A percentile compares a stretch with the other conserved stretches of the same genome.
Evolutionary conservation across 2,329 filamentous ascomycete genomes (phyloP).

Genomic region (Talaromyces piceae): DNA sequence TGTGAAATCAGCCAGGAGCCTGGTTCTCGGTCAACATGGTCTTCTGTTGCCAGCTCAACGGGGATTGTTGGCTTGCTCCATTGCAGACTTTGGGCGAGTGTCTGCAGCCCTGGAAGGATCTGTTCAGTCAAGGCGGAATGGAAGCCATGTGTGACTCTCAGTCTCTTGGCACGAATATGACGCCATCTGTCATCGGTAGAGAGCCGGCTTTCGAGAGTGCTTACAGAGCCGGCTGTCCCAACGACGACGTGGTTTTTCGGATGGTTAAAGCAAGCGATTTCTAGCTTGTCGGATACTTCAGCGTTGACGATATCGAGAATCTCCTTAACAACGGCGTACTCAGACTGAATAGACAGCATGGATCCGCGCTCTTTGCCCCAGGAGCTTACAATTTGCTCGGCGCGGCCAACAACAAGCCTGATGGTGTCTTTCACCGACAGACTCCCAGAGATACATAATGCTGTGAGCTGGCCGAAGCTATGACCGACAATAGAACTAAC

Average conservation of each 20-base stretch:
- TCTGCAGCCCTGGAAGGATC: conserved; percentile 21
- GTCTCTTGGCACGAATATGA: conserved; percentile 26
- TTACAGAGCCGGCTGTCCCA: conserved; percentile 19
- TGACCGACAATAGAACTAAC: conserved; percentile 30
- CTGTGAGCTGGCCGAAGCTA: conserved; percentile 33
- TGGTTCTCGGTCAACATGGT: conserved; percentile 1
- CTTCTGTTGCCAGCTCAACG: conserved; percentile 15
- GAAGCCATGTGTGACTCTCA: conserved; percentile 43
- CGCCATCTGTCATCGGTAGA: not conserved
- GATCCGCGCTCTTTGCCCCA: conserved; percentile 28
- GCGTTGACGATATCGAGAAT: conserved; percentile 2
- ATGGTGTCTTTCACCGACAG: conserved; percentile 25
- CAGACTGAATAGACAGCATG: conserved; percentile 30
- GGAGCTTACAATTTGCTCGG: conserved; percentile 20
- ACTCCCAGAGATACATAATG: conserved; percentile 24
- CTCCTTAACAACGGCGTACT: conserved; percentile 18
- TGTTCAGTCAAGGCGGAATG: conserved; percentile 38
- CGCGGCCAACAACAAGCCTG: conserved; percentile 23
- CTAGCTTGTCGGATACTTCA: conserved; percentile 6
- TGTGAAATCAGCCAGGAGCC: conserved; percentile 9
- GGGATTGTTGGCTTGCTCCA: conserved; percentile 3
- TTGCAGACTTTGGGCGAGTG: conserved; percentile 9
- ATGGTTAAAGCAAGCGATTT: conserved; percentile 45
- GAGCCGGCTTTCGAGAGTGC: not conserved
- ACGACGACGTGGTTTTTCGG: conserved; percentile 38